phyloP scores from a whole-genome alignment of 805 yeast genomes.

The Candida arabinofermentans region DNA sequence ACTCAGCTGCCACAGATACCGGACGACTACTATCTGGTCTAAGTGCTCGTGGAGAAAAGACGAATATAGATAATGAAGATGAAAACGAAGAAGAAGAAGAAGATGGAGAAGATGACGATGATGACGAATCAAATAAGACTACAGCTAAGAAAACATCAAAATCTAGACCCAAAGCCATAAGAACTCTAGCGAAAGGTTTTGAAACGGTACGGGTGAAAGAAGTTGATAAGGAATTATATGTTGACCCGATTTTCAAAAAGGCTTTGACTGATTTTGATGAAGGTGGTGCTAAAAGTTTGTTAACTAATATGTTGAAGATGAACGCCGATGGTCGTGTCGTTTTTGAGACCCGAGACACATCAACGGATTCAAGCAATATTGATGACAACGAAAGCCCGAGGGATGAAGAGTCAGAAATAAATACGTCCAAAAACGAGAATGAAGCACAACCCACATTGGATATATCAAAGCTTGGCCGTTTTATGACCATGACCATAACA shows the following conservation, averaged over 20 bases:
- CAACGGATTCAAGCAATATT: constrained; percentile 12
- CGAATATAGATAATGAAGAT: constrained; percentile 10
- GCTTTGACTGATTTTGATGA: constrained; percentile 57
- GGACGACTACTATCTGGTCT: constrained; percentile 62
- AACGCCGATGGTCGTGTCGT: constrained; percentile 45
- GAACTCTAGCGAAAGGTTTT: constrained; percentile 38
- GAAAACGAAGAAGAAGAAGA: constrained; percentile 18
- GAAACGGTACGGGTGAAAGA: constrained; percentile 40
- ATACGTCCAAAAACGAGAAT: no score
- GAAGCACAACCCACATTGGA: no score
- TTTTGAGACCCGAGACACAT: constrained; percentile 40
- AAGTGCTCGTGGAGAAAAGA: constrained; percentile 29
- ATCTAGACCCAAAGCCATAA: constrained; percentile 13
- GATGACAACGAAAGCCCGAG: constrained; percentile 6
- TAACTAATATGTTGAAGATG: constrained; percentile 45
- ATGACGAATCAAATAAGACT: constrained; percentile 21
- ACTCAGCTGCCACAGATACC: constrained; percentile 87
- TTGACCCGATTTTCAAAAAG: constrained; percentile 54
- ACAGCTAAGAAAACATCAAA: constrained; percentile 13
- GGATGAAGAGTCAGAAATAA: no score
- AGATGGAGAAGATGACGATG: constrained; percentile 15
- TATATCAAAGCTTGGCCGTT: no score
- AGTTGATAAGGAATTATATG: constrained; percentile 44
- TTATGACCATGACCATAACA: constrained; percentile 8
- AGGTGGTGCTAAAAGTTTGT: constrained; percentile 56